These are phyloP conservation scores for Wickerhamomyces kurtzmanii DNA, from an alignment of 805 yeast species.

Conservation along the genomic window DNA sequence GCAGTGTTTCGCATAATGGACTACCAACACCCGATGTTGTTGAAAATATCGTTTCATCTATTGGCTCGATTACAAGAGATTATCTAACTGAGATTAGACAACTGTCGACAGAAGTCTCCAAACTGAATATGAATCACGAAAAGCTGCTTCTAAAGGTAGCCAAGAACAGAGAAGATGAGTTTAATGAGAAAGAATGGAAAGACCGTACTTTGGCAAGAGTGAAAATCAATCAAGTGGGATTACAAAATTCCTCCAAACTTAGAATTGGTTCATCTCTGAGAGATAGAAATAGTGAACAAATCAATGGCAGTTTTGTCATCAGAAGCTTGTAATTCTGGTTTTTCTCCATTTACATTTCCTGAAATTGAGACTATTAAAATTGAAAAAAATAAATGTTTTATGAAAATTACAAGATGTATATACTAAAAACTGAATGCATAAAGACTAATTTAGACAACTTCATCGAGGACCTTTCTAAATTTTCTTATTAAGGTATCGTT, in stretches of 20 bases:
- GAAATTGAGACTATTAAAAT: too few species aligned
- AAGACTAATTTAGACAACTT: conserved; percentile 4
- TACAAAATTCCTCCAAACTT: conserved; percentile 4
- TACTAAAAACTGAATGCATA: too few species aligned
- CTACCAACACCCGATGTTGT: conserved; percentile 6
- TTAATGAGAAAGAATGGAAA: conserved; percentile 2
- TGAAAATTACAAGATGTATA: too few species aligned
- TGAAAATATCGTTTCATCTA: conserved; percentile 8
- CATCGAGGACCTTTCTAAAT: conserved; percentile 26
- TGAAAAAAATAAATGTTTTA: neutral
- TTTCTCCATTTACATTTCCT: too few species aligned
- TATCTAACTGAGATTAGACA: conserved; percentile 10
- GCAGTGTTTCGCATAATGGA: conserved; percentile 5
- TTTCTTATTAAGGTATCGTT: conserved; percentile 46
- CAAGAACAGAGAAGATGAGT: conserved; percentile 1
- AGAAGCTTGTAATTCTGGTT: too few species aligned
- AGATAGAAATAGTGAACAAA: too few species aligned
- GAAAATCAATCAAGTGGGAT: conserved; percentile 7
- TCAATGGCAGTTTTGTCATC: too few species aligned
- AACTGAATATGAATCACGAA: conserved; percentile 11
- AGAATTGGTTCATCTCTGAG: conserved; percentile 3
- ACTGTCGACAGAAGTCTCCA: conserved; percentile 10
- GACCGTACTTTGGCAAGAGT: conserved; percentile 9
- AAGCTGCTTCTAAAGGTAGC: conserved; percentile 8
- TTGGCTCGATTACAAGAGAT: conserved; percentile 8